A percentile compares a stretch with the other conserved stretches of the same genome.
Evolutionary conservation across 192 early-diverging fungal species (phyloP).

Genomic region (Podochytrium sp.): DNA sequence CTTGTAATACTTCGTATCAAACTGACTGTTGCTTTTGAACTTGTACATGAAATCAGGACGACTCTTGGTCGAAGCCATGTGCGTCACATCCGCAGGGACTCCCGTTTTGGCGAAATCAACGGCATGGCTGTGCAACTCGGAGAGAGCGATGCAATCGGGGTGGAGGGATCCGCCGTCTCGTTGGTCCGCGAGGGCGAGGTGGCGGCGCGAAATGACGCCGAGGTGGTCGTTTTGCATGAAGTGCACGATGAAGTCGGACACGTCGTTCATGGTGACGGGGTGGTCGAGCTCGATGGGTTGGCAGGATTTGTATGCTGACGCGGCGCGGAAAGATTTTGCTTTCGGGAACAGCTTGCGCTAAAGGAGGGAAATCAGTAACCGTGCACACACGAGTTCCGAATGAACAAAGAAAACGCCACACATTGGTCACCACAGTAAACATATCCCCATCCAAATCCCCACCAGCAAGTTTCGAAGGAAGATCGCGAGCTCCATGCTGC

Average conservation of each 20-base stretch:
- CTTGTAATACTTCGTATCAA: conserved; percentile 15
- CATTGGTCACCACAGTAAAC: conserved; percentile 37
- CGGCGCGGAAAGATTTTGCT: neutral
- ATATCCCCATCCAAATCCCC: conserved; percentile 86
- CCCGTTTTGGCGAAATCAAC: conserved; percentile 74
- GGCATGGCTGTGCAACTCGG: conserved; percentile 61
- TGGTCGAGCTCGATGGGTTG: neutral
- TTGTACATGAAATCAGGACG: conserved; percentile 77
- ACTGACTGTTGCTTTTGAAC: neutral
- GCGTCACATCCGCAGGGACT: conserved; percentile 51
- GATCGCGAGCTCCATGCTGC: conserved; percentile 63
- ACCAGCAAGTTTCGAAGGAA: conserved; percentile 78
- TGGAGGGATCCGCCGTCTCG: conserved; percentile 17
- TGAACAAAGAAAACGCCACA: too few relatives aligned
- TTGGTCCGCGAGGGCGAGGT: conserved; percentile 30
- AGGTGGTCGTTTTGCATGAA: conserved; percentile 23
- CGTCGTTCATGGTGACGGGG: conserved; percentile 23
- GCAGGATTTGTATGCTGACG: neutral
- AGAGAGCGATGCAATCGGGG: conserved; percentile 6
- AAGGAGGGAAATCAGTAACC: too few relatives aligned
- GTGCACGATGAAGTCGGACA: conserved; percentile 21
- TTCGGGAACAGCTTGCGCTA: conserved; percentile 18
- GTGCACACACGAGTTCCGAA: too few relatives aligned
- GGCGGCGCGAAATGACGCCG: conserved; percentile 17
- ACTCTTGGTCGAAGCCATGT: conserved; percentile 41